Percentiles rank a stretch among this genome's conserved stretches.
Conservation (phyloP, 2,329 filamentous ascomycete genomes). For the Keithomyces neogunnii region DNA sequence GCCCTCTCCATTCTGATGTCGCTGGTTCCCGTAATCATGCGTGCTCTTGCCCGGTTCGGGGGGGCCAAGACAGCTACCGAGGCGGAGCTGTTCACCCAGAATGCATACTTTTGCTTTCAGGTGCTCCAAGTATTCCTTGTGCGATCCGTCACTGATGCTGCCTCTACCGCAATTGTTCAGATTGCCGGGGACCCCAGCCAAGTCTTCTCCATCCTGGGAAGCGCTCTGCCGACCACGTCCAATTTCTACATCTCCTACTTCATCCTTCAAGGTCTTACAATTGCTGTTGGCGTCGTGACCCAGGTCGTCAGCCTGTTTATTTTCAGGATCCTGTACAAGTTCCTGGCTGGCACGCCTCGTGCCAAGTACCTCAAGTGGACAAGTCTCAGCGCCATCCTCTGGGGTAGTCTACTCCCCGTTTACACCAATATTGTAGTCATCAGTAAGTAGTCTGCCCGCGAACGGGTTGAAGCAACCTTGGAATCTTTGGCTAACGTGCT, state of each 20-base stretch:
- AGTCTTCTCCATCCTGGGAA: conserved; percentile 58
- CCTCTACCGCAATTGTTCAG: conserved; percentile 56
- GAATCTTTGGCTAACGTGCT: conserved; percentile 5
- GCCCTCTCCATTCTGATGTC: conserved; percentile 76
- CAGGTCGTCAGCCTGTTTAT: conserved; percentile 59
- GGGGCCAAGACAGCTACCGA: conserved; percentile 72
- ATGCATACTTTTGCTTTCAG: conserved; percentile 85
- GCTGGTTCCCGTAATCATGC: conserved; percentile 63
- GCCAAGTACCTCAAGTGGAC: conserved; percentile 71
- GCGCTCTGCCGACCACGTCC: conserved; percentile 69
- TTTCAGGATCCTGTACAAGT: conserved; percentile 58
- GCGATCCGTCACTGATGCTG: conserved; percentile 71
- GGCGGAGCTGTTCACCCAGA: conserved; percentile 83
- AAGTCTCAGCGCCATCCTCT: conserved; percentile 58
- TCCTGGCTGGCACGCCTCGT: conserved; percentile 68
- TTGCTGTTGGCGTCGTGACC: conserved; percentile 64
- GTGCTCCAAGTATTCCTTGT: conserved; percentile 92
- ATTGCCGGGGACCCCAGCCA: conserved; percentile 54
- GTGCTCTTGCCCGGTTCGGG: conserved; percentile 60
- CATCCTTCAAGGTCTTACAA: conserved; percentile 71
- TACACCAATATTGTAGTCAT: conserved; percentile 69
- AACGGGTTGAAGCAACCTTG: conserved; percentile 5
- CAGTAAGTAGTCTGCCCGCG: conserved; percentile 30
- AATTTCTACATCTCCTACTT: conserved; percentile 95
- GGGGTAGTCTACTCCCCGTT: conserved; percentile 69